Conservation (phyloP, 352 stramenopile genomes). For the Globisporangium spiculum region DNA sequence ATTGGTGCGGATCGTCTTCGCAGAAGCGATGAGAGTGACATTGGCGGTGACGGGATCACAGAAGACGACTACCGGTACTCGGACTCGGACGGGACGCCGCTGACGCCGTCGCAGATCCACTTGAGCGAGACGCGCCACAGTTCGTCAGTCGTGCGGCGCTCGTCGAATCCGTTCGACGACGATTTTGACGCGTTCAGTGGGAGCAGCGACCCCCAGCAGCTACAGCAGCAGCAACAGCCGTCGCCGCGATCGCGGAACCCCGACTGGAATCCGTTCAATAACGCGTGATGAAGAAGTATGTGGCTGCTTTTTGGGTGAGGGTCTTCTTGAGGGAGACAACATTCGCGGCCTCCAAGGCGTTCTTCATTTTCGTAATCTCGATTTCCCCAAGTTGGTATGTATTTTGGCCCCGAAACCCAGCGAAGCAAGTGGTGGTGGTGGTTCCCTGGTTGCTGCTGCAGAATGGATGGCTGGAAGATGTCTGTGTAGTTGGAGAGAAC, state of each 20-base stretch:
- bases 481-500: background rate
- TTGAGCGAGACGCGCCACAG: conserved; percentile 2
- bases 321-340: background rate
- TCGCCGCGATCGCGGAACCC: background rate
- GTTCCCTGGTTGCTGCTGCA: background rate
- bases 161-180: conserved; percentile 12
- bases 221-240: background rate
- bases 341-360: background rate
- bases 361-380: conserved; percentile 2
- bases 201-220: background rate
- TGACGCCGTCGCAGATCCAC: conserved; percentile 13
- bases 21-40: background rate
- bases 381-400: background rate
- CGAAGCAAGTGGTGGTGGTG: background rate
- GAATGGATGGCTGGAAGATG: background rate
- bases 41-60: background rate
- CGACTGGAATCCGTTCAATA: conserved; percentile 14
- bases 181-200: conserved; percentile 4
- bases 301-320: background rate
- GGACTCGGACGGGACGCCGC: background rate
- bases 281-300: conserved; percentile 2
- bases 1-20: background rate
- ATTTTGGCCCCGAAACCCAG: background rate
- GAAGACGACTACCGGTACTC: conserved; percentile 8
- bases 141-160: background rate